A percentile compares a stretch with the other conserved stretches of the same genome.
These are phyloP conservation scores for Solanum chmielewskii DNA, from an alignment of 257 asterid genomes.

Conservation along the genomic window DNA sequence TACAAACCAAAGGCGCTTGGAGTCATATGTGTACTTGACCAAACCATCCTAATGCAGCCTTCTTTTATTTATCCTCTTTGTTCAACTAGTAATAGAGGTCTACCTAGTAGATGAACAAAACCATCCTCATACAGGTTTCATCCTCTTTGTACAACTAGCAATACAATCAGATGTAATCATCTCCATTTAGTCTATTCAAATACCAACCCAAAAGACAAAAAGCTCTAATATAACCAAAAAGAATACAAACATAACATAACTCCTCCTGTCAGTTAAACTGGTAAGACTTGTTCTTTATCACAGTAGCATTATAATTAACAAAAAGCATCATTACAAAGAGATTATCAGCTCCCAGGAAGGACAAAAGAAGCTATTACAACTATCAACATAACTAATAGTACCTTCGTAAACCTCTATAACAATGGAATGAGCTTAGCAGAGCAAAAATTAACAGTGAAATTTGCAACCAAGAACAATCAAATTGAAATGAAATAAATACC, in stretches of 20 bases:
- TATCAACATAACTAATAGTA: not conserved
- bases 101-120: not conserved
- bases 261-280: not conserved
- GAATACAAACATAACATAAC: not conserved
- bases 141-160: constrained; percentile 5
- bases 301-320: not conserved
- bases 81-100: constrained; percentile 3
- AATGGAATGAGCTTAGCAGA: not conserved
- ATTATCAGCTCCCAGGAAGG: not conserved
- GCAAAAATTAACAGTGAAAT: not conserved
- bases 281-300: not conserved
- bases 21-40: not conserved
- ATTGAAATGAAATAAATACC: constrained; percentile 21
- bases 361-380: not conserved
- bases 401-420: not conserved
- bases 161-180: not conserved
- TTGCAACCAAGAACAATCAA: not conserved
- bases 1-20: not conserved
- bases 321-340: not conserved
- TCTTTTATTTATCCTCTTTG: not conserved
- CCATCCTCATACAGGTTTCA: not conserved
- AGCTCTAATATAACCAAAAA: not conserved
- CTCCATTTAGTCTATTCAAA: not conserved
- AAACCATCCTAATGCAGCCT: not conserved
- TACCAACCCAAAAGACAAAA: not conserved